phyloP scores from a whole-genome alignment of 2,329 filamentous ascomycete genomes.

The Fusarium euwallaceae region DNA sequence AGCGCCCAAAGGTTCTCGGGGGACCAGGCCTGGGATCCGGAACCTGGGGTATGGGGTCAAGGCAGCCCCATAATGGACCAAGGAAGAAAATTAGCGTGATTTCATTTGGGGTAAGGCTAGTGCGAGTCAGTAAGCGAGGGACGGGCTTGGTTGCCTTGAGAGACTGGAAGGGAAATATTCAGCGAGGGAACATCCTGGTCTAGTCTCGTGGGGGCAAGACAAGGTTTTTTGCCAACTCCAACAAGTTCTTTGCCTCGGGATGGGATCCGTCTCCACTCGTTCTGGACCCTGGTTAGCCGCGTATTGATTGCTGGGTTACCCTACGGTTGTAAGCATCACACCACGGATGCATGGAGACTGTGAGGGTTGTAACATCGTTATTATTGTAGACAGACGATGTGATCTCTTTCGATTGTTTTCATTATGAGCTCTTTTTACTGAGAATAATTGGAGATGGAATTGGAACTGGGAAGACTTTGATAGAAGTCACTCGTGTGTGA shows the following conservation, averaged over 20 bases:
- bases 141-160: not conserved
- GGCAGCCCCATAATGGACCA: not conserved
- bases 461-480: not conserved
- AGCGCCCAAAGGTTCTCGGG: constrained; percentile 4
- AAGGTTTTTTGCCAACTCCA: not conserved
- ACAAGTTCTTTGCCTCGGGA: not conserved
- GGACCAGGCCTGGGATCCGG: constrained; percentile 18
- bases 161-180: not conserved
- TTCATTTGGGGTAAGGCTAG: constrained; percentile 3
- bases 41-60: constrained; percentile 17
- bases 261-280: not conserved
- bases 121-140: constrained; percentile 7
- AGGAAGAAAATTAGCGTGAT: constrained; percentile 1
- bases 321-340: not conserved
- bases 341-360: not conserved
- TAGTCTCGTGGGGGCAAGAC: not conserved
- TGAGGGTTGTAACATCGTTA: too few relatives aligned
- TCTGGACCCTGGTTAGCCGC: not conserved
- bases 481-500: not conserved
- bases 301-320: not conserved
- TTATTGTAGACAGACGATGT: not conserved
- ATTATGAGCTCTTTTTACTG: not conserved
- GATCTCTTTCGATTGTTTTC: not conserved
- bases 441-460: not conserved
- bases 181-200: not conserved